Evolutionary conservation across 805 yeast genomes (phyloP), one percentile per base, ranked within the genome.

Genomic region (Ogataea saltuana): DNA sequence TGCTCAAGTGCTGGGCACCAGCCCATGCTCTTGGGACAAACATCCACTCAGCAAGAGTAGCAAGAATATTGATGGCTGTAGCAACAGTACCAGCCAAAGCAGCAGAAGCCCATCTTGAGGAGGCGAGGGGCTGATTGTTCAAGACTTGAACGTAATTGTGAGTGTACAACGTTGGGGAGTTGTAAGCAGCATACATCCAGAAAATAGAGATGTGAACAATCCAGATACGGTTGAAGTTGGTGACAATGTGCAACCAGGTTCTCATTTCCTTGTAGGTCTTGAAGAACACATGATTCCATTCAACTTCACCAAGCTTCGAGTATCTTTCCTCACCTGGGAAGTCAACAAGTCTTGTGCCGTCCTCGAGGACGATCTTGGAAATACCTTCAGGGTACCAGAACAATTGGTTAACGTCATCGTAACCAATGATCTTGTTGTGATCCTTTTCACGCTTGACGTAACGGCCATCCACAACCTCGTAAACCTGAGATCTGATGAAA

Each of bases 301-400:
- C 83, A 49, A 89, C 91, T 56, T 93, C 97, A 56, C 97, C 96
- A 47, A 93, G 76, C 67, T 85, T 81, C 59, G 81, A 75, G 65
- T 81, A 95, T 68, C 99, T 85, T 70, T 93, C 97, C 59, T 81
- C 88, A 45, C 81, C 78, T 27, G 97, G 95, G 58, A 90, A 71
- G 58, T 93, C 98, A 40, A 90, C 87, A 56, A 93, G 74, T 65
- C 96, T 83, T 15, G 96, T 75, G 54, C 96, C 97, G 64, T 93
- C 98, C 63, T 85, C 93, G 59, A 91, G 79, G 39, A 84, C 78
- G 58, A 93, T 90, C 69, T 93, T 84, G 47, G 95, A 83, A 53
- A 93, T 86, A 76, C 99, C 99, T 71, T 95, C 98, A 36, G 98
- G 97, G 70, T 95, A 93, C 99, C 99, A 93, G 72, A 95, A 93